Conservation (phyloP, 2,329 filamentous ascomycete species). For the Stachybotrys elegans region DNA sequence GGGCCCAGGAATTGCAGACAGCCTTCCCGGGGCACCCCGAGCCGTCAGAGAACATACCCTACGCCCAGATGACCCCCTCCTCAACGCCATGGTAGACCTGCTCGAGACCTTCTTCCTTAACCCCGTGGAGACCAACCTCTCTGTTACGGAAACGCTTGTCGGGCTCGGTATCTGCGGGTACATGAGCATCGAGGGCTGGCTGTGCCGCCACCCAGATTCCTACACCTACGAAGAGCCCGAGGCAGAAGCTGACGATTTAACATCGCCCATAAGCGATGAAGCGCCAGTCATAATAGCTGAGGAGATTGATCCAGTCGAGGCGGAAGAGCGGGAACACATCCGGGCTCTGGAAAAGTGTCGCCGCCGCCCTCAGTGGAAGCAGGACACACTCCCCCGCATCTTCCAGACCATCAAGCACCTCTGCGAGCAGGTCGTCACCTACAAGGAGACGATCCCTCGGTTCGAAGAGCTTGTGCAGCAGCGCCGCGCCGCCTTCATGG, state of each 20-base stretch:
- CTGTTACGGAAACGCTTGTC: conserved; percentile 76
- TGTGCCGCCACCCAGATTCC: conserved; percentile 65
- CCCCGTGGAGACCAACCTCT: conserved; percentile 84
- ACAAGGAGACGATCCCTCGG: conserved; percentile 60
- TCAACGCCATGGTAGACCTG: conserved; percentile 63
- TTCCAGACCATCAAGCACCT: conserved; percentile 55
- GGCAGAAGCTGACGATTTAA: conserved; percentile 13
- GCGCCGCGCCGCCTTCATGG: conserved; percentile 59
- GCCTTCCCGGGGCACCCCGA: conserved; percentile 54
- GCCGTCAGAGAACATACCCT: conserved; percentile 59
- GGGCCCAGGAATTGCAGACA: conserved; percentile 49
- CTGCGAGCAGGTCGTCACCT: conserved; percentile 56
- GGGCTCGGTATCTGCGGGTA: conserved; percentile 80
- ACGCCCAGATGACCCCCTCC: conserved; percentile 55
- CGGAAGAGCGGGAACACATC: conserved; percentile 30
- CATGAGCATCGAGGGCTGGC: conserved; percentile 85
- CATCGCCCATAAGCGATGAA: not conserved
- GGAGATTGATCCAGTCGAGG: conserved; percentile 8
- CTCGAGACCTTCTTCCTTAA: conserved; percentile 83
- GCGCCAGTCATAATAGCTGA: not conserved
- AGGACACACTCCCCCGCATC: conserved; percentile 45
- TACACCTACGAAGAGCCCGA: conserved; percentile 46
- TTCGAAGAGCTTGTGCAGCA: conserved; percentile 69
- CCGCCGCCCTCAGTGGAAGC: conserved; percentile 48
- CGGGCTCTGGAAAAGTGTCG: conserved; percentile 46